A percentile compares a stretch with the other conserved stretches of the same genome.
phyloP scores from a whole-genome alignment of 1,139 yeast genomes.

The Saccharomyces hybrid region DNA sequence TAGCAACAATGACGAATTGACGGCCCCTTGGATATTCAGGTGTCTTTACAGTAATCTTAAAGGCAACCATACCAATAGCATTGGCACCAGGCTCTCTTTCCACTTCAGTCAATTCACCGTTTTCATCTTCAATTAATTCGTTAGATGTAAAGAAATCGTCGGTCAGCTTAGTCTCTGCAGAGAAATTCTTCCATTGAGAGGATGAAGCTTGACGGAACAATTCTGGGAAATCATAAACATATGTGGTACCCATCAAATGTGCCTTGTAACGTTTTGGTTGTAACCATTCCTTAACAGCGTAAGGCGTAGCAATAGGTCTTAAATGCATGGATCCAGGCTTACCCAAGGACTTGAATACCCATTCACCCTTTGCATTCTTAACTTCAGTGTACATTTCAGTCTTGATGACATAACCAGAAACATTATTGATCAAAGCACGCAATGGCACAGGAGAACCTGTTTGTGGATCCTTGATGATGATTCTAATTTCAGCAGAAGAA shows the following conservation, averaged over 20 bases:
- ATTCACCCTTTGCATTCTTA: slow-evolving; percentile 83
- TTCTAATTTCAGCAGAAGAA: slow-evolving; percentile 94
- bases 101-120: slow-evolving; percentile 77
- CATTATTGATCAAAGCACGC: slow-evolving; percentile 92
- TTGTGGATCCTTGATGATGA: slow-evolving; percentile 82
- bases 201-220: slow-evolving; percentile 88
- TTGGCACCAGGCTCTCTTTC: slow-evolving; percentile 95
- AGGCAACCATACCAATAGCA: slow-evolving; percentile 95
- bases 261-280: slow-evolving; percentile 99
- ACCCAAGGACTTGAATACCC: slow-evolving; percentile 94
- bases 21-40: slow-evolving; percentile 98
- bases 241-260: slow-evolving; percentile 95
- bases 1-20: slow-evolving; percentile 84
- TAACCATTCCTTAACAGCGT: slow-evolving; percentile 94
- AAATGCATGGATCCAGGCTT: slow-evolving; percentile 95
- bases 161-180: slow-evolving; percentile 51
- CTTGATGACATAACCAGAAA: slow-evolving; percentile 93
- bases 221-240: slow-evolving; percentile 97
- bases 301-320: slow-evolving; percentile 91
- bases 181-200: slow-evolving; percentile 71
- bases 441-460: slow-evolving; percentile 89
- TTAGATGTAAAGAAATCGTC: slow-evolving; percentile 69
- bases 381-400: slow-evolving; percentile 92
- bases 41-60: slow-evolving; percentile 82
- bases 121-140: slow-evolving; percentile 77